Base-by-base conservation (phyloP, 2,329 filamentous ascomycete genomes). In the Penicillium oxalicum region DNA sequence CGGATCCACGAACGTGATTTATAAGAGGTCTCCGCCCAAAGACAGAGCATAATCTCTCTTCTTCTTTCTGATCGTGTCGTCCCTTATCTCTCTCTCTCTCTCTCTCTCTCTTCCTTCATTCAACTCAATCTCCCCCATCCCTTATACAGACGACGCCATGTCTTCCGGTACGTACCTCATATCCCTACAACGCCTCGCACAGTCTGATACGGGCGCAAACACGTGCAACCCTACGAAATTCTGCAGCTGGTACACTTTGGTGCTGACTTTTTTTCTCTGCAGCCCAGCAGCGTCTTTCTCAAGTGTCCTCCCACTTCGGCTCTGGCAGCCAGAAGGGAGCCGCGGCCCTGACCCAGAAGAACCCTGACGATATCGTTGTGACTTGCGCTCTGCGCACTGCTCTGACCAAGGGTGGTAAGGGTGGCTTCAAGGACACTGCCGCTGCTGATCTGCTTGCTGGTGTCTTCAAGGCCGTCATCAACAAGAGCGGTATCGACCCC, bases 391-490 rank as follows among this genome's bases (percentile, higher is more conserved):
- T 96, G 64, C 89, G 93, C 62, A 95, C 89, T 12, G 82, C 93
- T 63, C 84, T 97, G 71, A 95, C 90, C 58, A 94, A 89, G 72
- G 91, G 90, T 60, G 90, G 91, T 63, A 91, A 90, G 74, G 93
- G 93, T 59, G 86, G 83, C 43, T 93, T 98, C 79, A 97, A 97
- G 77, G 93, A 97, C 73, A 97, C 93, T 7, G 78, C 82, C 47
- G 88, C 87, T 5, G 81, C 89, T 36, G 91, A 97, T 70, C 78
- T 97, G 54, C 83, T 97, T 62, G 83, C 83, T 44, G 89, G 88
- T 60, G 84, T 89, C 40, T 84, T 97, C 72, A 86, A 84, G 72
- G 84, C 83, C 51, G 76, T 97, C 56, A 78, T 97, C 66, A 77
- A 87, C 49, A 87, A 89, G 61, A 96, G 91, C 58, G 83, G 84